These are phyloP conservation scores for Pseudomicrostroma phylloplanum DNA, from an alignment of 1,284 basidiomycete species.

Conservation along the genomic window DNA sequence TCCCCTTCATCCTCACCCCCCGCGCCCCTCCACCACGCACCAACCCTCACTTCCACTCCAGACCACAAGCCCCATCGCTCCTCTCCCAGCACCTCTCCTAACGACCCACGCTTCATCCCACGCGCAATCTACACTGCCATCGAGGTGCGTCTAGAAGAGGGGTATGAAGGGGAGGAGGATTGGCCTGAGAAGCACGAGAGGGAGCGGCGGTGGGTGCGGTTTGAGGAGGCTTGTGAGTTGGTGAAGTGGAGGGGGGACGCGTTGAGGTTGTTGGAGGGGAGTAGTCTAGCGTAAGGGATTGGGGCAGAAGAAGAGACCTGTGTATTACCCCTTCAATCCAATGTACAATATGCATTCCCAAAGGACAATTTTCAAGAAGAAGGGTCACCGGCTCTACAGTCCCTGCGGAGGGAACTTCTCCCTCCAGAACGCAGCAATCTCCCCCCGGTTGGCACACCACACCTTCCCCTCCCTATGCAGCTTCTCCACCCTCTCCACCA, in stretches of 20 bases:
- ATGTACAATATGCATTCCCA: no score
- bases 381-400: no score
- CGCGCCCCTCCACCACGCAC: not conserved
- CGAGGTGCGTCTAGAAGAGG: conserved; percentile 20
- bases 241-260: conserved; percentile 37
- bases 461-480: conserved; percentile 40
- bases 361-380: no score
- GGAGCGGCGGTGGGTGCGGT: conserved; percentile 20
- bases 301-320: no score
- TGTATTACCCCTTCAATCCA: no score
- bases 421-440: conserved; percentile 53
- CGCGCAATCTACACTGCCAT: conserved; percentile 31
- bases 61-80: conserved; percentile 42
- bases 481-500: conserved; percentile 51
- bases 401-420: conserved; percentile 41
- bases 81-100: conserved; percentile 16
- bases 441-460: conserved; percentile 52
- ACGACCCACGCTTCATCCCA: conserved; percentile 25
- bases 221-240: conserved; percentile 21
- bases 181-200: conserved; percentile 42
- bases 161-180: conserved; percentile 8
- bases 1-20: not conserved
- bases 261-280: conserved; percentile 5
- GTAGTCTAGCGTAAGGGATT: no score
- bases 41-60: conserved; percentile 8